Conservation (phyloP, 2,329 filamentous ascomycete genomes). For the Trichoderma pleuroti region DNA sequence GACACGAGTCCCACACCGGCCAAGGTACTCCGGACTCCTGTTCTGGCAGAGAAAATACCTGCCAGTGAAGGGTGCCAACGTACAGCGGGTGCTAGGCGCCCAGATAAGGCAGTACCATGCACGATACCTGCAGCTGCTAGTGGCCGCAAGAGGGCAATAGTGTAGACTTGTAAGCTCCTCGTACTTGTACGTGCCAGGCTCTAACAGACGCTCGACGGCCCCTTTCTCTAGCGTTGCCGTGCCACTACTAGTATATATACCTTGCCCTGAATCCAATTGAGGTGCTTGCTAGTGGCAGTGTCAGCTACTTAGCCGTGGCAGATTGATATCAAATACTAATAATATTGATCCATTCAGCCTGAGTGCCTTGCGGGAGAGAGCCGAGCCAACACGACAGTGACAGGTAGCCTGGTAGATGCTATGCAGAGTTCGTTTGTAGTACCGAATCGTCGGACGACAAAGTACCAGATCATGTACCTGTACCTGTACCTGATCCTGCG, state of each 20-base stretch:
- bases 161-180: too few species aligned
- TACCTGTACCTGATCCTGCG: not conserved
- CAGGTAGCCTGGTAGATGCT: not conserved
- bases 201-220: not conserved
- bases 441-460: not conserved
- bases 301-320: not conserved
- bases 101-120: constrained; percentile 2
- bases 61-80: not conserved
- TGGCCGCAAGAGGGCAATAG: not conserved
- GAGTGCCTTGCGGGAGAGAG: not conserved
- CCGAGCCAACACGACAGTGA: not conserved
- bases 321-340: not conserved
- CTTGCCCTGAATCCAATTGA: too few species aligned
- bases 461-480: not conserved
- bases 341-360: not conserved
- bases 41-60: not conserved
- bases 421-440: not conserved
- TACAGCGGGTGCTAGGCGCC: not conserved
- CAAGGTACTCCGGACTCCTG: not conserved
- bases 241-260: not conserved
- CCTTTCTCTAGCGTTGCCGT: not conserved
- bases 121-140: not conserved
- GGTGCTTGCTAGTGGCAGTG: not conserved
- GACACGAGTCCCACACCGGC: not conserved
- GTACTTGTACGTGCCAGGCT: too few species aligned